Evolutionary conservation across 2,329 filamentous ascomycete species (phyloP).

Genomic region (Colletotrichum sp.): DNA sequence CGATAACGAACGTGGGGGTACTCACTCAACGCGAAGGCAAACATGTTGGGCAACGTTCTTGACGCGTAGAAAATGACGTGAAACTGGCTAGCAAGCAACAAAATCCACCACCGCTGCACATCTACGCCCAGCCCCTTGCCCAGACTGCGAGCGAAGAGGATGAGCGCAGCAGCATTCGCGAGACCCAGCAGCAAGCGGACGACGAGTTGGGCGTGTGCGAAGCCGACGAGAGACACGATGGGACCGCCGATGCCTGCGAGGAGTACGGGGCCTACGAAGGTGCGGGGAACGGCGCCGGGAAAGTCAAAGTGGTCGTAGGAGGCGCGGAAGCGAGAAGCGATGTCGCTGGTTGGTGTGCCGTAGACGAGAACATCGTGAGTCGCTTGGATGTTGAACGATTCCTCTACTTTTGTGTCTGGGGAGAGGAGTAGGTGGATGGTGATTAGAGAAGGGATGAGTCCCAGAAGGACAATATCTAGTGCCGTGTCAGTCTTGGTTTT

Average conservation of each 20-base stretch:
- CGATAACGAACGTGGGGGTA: constrained; percentile 19
- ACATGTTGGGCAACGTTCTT: constrained; percentile 93
- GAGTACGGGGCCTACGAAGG: constrained; percentile 82
- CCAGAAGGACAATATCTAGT: constrained; percentile 52
- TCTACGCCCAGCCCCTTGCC: constrained; percentile 69
- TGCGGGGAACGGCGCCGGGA: constrained; percentile 88
- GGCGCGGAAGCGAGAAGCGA: constrained; percentile 56
- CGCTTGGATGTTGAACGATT: constrained; percentile 97
- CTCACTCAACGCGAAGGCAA: constrained; percentile 86
- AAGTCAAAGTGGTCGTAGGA: constrained; percentile 91
- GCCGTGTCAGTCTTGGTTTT: not conserved
- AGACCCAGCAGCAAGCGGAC: constrained; percentile 80
- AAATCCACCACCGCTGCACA: constrained; percentile 78
- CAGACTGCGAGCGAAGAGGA: constrained; percentile 69
- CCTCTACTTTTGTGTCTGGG: constrained; percentile 97
- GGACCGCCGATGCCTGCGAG: constrained; percentile 77
- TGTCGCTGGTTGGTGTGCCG: constrained; percentile 69
- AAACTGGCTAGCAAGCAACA: constrained; percentile 85
- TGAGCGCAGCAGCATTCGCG: constrained; percentile 73
- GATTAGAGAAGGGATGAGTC: constrained; percentile 67
- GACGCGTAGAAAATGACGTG: constrained; percentile 94
- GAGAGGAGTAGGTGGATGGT: constrained; percentile 74
- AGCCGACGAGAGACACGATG: constrained; percentile 60
- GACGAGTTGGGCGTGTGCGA: constrained; percentile 61
- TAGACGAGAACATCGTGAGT: constrained; percentile 87